Conservation (phyloP, 129 eudicot genomes). For the Sambucus nigra region DNA sequence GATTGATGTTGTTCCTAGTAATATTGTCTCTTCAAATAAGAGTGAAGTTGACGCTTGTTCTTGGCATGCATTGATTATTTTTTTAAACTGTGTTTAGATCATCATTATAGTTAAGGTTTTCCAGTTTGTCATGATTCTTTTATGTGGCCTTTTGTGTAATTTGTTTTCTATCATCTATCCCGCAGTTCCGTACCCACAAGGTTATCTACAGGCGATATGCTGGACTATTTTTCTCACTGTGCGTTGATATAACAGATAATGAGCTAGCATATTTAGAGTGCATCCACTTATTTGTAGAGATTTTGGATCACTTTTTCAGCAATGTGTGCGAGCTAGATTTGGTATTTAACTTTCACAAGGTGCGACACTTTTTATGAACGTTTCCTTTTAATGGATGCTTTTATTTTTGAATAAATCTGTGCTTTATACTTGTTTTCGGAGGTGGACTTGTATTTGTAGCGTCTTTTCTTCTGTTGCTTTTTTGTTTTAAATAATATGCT, state of each 20-base stretch:
- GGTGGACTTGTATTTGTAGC: not conserved
- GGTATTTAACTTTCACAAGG: slow-evolving; percentile 94
- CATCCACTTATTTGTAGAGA: slow-evolving; percentile 88
- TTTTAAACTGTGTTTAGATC: too few relatives aligned
- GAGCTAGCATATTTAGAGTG: slow-evolving; percentile 78
- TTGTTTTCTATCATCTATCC: not conserved
- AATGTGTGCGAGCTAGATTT: slow-evolving; percentile 87
- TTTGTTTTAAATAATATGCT: too few relatives aligned
- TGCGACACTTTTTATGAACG: slow-evolving; percentile 7
- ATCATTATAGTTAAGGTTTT: too few relatives aligned
- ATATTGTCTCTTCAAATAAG: slow-evolving; percentile 1
- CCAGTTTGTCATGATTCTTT: too few relatives aligned
- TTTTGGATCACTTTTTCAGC: slow-evolving; percentile 91
- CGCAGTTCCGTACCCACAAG: slow-evolving; percentile 92
- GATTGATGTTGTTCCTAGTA: too few relatives aligned
- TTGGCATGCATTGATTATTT: too few relatives aligned
- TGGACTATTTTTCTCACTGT: slow-evolving; percentile 81
- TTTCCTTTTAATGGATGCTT: not conserved
- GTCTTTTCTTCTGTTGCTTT: too few relatives aligned
- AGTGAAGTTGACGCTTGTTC: too few relatives aligned
- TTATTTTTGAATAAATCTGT: not conserved
- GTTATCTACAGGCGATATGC: slow-evolving; percentile 92
- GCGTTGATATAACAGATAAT: slow-evolving; percentile 87
- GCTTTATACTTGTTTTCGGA: not conserved
- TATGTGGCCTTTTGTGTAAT: too few relatives aligned